Evolutionary conservation across 129 eudicot genomes (phyloP).

Genomic region (sunflower (Helianthus annuus)): DNA sequence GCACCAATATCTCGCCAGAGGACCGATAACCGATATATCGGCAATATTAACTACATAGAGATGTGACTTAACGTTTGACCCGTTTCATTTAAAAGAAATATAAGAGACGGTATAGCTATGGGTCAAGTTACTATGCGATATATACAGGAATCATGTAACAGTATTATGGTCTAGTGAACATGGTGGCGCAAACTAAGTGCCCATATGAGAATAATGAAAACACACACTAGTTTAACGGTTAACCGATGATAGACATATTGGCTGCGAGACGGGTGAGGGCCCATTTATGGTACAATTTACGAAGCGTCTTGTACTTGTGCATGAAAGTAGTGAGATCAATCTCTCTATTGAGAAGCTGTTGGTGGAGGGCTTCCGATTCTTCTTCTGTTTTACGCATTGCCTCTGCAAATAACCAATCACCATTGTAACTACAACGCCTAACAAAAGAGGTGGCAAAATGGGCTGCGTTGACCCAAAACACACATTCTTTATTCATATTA

Average conservation of each 20-base stretch:
- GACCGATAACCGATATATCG: no score
- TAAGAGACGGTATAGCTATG: constrained; percentile 2
- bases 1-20: no score
- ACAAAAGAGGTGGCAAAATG: background rate
- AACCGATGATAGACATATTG: constrained; percentile 24
- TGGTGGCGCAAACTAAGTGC: background rate
- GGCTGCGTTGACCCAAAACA: background rate
- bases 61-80: background rate
- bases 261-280: constrained; percentile 39
- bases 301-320: constrained; percentile 35
- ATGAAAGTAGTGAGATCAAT: constrained; percentile 30
- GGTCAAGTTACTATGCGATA: constrained; percentile 15
- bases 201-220: background rate
- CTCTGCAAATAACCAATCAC: constrained; percentile 29
- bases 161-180: background rate
- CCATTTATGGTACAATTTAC: constrained; percentile 30
- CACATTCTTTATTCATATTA: background rate
- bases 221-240: constrained; percentile 4
- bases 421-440: constrained; percentile 5
- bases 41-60: no score
- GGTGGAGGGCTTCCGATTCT: constrained; percentile 37
- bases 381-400: constrained; percentile 29
- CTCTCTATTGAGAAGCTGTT: constrained; percentile 40
- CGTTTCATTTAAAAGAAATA: background rate
- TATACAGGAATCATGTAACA: constrained; percentile 24